These are phyloP conservation scores for Annona cherimola DNA, from an alignment of 164 flowering plant genomes.

Conservation along the genomic window DNA sequence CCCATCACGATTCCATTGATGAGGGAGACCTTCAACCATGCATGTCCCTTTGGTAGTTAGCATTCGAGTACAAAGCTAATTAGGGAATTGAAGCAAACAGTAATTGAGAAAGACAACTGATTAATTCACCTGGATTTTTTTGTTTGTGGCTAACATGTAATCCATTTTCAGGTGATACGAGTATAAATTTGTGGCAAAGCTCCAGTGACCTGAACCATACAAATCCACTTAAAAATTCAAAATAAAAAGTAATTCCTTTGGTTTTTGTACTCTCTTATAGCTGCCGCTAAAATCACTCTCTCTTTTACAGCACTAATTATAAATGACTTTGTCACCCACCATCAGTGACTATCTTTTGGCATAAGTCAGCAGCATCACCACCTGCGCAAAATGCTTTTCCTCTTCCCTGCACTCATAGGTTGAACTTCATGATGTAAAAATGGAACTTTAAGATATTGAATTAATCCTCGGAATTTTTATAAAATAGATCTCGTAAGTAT, in stretches of 20 bases:
- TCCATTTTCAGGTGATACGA: constrained; percentile 42
- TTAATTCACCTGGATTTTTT: constrained; percentile 53
- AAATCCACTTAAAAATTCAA: too few relatives aligned
- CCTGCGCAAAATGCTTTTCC: not conserved
- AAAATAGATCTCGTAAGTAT: too few relatives aligned
- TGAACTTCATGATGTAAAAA: too few relatives aligned
- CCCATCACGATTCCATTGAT: constrained; percentile 93
- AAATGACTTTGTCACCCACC: not conserved
- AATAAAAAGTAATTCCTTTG: too few relatives aligned
- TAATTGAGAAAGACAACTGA: not conserved
- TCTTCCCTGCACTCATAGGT: too few relatives aligned
- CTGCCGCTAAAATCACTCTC: not conserved
- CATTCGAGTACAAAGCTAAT: not conserved
- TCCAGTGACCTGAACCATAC: constrained; percentile 48
- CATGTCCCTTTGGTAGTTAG: not conserved
- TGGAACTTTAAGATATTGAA: too few relatives aligned
- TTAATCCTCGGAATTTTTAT: too few relatives aligned
- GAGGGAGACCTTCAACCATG: constrained; percentile 61
- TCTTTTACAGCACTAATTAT: not conserved
- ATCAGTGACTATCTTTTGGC: not conserved
- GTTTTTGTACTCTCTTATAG: not conserved
- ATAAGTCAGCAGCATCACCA: not conserved
- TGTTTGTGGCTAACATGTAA: constrained; percentile 59
- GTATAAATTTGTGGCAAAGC: constrained; percentile 43
- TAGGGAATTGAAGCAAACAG: not conserved